phyloP scores from a whole-genome alignment of 2,329 filamentous ascomycete genomes.

The Penicillium sp. region DNA sequence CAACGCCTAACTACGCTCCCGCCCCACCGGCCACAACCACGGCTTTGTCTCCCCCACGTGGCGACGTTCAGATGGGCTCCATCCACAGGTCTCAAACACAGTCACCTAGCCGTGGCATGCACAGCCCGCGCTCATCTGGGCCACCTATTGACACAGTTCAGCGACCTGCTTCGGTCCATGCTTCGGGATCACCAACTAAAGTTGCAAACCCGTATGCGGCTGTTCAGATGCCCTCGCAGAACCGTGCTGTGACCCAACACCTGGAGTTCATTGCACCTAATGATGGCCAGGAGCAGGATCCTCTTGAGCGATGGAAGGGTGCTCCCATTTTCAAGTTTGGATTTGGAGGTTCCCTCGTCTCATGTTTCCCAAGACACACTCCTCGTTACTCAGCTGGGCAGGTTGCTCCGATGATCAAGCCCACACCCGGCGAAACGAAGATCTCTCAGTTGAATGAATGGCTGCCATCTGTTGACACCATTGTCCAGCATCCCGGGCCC shows the following conservation, averaged over 20 bases:
- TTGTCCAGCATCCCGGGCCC: constrained; percentile 85
- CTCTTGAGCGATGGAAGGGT: constrained; percentile 87
- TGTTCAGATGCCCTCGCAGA: constrained; percentile 34
- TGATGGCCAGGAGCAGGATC: constrained; percentile 65
- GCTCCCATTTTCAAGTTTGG: constrained; percentile 85
- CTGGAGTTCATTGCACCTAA: constrained; percentile 59
- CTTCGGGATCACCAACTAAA: constrained; percentile 44
- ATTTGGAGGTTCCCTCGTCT: constrained; percentile 78
- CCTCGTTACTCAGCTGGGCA: constrained; percentile 81
- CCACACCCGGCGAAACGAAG: constrained; percentile 79
- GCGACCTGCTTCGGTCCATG: constrained; percentile 58
- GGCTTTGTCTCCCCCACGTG: constrained; percentile 26
- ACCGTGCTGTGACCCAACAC: constrained; percentile 50
- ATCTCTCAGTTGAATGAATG: constrained; percentile 75
- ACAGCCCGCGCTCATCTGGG: constrained; percentile 48
- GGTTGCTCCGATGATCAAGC: constrained; percentile 73
- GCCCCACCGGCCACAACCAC: constrained; percentile 5
- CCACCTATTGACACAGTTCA: constrained; percentile 50
- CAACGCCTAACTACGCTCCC: constrained; percentile 17
- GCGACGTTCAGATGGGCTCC: constrained; percentile 37
- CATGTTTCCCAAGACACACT: constrained; percentile 84
- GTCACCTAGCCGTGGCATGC: constrained; percentile 59
- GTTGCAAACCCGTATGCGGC: constrained; percentile 39
- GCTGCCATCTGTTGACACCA: constrained; percentile 68
- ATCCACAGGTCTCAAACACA: constrained; percentile 59